phyloP scores from a whole-genome alignment of 208 protist species.

The Novymonas esmeraldas region DNA sequence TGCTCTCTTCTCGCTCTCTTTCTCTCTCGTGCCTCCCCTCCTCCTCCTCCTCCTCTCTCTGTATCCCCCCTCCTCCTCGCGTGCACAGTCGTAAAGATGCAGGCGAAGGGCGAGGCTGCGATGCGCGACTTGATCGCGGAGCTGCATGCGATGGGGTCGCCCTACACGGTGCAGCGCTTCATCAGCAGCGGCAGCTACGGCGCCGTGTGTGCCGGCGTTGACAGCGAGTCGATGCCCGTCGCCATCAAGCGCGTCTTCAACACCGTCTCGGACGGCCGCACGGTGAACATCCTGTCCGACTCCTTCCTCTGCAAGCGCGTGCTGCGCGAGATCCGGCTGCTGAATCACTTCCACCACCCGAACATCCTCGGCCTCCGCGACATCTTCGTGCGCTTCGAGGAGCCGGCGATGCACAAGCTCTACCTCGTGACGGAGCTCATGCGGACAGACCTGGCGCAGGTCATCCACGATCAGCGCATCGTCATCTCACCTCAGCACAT shows the following conservation, averaged over 20 bases:
- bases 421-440: constrained; percentile 97
- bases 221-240: constrained; percentile 64
- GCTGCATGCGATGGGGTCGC: constrained; percentile 70
- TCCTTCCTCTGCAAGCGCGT: constrained; percentile 92
- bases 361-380: constrained; percentile 96
- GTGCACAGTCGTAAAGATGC: constrained; percentile 15
- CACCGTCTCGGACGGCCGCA: constrained; percentile 81
- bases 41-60: neutral
- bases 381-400: constrained; percentile 91
- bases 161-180: constrained; percentile 80
- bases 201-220: constrained; percentile 82
- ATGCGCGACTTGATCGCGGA: constrained; percentile 82
- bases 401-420: constrained; percentile 92
- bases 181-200: constrained; percentile 91
- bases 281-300: constrained; percentile 87
- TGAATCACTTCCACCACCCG: constrained; percentile 96
- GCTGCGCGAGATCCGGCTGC: constrained; percentile 92
- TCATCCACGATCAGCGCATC: constrained; percentile 96
- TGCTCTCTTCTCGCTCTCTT: constrained; percentile 6
- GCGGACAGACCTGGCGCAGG: constrained; percentile 92
- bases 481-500: constrained; percentile 95
- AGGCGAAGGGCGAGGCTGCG: constrained; percentile 65
- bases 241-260: constrained; percentile 91
- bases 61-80: constrained; percentile 1
- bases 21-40: neutral